Evolutionary conservation across 805 yeast genomes (phyloP).

Genomic region (Sungouiozyma intestinalis): DNA sequence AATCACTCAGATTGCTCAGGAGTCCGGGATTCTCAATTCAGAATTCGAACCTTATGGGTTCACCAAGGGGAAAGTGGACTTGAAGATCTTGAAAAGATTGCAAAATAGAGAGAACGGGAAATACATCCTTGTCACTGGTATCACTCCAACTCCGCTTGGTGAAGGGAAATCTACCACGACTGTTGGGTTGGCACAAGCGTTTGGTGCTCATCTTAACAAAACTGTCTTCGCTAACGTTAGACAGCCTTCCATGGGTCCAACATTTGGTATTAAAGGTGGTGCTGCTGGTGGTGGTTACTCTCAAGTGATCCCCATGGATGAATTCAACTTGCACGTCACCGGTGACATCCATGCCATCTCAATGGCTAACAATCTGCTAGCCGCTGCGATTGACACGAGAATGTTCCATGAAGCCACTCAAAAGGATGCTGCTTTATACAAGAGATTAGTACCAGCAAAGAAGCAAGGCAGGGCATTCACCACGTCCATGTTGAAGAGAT

Average conservation of each 20-base stretch:
- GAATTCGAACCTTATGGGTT: constrained; percentile 71
- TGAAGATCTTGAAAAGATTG: constrained; percentile 53
- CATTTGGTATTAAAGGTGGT: constrained; percentile 97
- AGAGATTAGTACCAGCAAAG: constrained; percentile 65
- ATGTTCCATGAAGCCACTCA: constrained; percentile 77
- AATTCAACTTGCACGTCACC: constrained; percentile 92
- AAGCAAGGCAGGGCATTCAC: constrained; percentile 63
- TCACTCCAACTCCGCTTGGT: constrained; percentile 95
- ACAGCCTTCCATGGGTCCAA: constrained; percentile 98
- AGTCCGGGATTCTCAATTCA: constrained; percentile 53
- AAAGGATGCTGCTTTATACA: constrained; percentile 59
- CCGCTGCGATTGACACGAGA: constrained; percentile 81
- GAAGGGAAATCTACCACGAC: constrained; percentile 97
- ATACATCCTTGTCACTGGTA: constrained; percentile 88
- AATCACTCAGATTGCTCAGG: constrained; percentile 56
- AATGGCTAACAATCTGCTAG: constrained; percentile 68
- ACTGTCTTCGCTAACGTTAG: constrained; percentile 89
- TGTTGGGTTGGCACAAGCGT: constrained; percentile 88
- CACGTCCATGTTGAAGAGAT: constrained; percentile 54
- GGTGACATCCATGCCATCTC: constrained; percentile 89
- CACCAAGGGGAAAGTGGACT: constrained; percentile 65
- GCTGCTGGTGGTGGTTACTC: constrained; percentile 99
- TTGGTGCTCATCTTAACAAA: constrained; percentile 79
- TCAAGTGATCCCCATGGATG: constrained; percentile 98
- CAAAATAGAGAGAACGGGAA: constrained; percentile 58